Conservation (phyloP, 2,329 filamentous ascomycete genomes). For the Venturia effusa region DNA sequence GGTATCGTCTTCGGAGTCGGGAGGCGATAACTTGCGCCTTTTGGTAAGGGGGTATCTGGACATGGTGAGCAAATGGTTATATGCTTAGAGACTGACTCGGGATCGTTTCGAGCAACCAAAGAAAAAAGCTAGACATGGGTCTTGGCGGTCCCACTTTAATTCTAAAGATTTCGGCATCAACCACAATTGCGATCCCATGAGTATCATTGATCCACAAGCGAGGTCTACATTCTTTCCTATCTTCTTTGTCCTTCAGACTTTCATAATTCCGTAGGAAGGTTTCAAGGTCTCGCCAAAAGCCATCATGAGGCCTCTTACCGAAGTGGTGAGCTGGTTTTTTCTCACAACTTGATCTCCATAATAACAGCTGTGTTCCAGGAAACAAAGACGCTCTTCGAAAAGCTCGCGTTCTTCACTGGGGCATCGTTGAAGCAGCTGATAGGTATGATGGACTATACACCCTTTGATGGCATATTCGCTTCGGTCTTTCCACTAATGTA, state of each 20-base stretch:
- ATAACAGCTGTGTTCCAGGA: background rate
- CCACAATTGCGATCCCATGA: no score
- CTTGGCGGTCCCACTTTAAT: conserved; percentile 46
- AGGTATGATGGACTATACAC: background rate
- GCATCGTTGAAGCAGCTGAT: background rate
- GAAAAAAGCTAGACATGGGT: background rate
- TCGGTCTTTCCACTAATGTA: conserved; percentile 7
- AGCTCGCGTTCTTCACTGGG: background rate
- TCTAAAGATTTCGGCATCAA: no score
- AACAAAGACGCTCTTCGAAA: background rate
- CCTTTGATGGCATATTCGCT: background rate
- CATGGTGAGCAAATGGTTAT: conserved; percentile 16
- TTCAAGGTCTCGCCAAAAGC: no score
- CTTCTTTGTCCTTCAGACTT: no score
- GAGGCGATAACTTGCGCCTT: conserved; percentile 26
- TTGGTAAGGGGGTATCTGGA: conserved; percentile 25
- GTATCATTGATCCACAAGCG: background rate
- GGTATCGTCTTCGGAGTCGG: conserved; percentile 15
- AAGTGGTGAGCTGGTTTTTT: background rate
- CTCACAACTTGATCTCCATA: background rate
- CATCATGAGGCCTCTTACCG: background rate
- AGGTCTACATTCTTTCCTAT: background rate
- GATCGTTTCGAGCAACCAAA: background rate
- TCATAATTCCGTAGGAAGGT: no score
- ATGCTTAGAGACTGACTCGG: background rate